These are phyloP conservation scores for Colletotrichum sp. DNA, from an alignment of 2,329 filamentous ascomycete genomes.

Conservation along the genomic window DNA sequence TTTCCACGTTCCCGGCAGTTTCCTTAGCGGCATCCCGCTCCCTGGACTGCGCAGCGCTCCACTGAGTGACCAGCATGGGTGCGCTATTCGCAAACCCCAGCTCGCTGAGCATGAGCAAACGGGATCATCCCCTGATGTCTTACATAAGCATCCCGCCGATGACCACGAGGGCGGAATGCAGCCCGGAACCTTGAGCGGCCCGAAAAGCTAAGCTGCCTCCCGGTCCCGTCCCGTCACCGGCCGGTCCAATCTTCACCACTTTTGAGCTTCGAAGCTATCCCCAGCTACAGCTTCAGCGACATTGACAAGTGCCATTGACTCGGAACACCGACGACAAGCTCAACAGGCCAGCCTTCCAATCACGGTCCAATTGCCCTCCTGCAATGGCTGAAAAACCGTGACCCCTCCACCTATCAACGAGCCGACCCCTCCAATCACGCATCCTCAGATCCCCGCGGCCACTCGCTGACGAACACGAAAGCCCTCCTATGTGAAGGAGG, in stretches of 20 bases:
- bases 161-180: background rate
- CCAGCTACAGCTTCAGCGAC: background rate
- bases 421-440: slow-evolving; percentile 4
- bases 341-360: background rate
- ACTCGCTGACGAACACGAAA: slow-evolving; percentile 5
- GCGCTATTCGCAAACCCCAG: background rate
- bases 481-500: background rate
- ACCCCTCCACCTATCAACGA: background rate
- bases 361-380: background rate
- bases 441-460: background rate
- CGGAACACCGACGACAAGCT: background rate
- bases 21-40: background rate
- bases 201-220: background rate
- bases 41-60: background rate
- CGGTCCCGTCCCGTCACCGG: background rate
- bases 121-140: background rate
- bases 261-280: slow-evolving; percentile 9
- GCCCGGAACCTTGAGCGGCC: slow-evolving; percentile 7
- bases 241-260: background rate
- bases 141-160: background rate
- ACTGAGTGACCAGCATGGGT: background rate
- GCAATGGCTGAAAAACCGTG: background rate
- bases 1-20: background rate
- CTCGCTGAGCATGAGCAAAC: background rate
- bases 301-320: background rate